Percentiles rank a stretch among this genome's conserved stretches.
phyloP scores from a whole-genome alignment of 2,329 filamentous ascomycete genomes.

The Bipolaris zeicola region DNA sequence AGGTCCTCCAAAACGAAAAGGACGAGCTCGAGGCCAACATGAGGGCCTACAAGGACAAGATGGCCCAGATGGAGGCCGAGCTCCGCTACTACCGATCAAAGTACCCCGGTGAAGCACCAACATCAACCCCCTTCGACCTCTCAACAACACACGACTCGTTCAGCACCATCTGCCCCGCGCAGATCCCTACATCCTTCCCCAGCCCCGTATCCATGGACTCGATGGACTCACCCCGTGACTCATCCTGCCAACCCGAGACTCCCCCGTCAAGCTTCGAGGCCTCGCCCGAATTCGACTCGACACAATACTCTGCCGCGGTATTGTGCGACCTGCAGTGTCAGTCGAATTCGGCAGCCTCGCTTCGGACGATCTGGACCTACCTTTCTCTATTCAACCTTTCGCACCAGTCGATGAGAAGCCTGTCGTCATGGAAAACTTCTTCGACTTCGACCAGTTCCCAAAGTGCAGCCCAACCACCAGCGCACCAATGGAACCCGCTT shows the following conservation, averaged over 20 bases:
- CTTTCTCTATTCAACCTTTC: conserved; percentile 45
- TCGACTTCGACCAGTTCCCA: conserved; percentile 50
- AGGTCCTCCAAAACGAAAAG: conserved; percentile 74
- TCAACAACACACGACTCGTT: conserved; percentile 28
- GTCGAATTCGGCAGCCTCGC: conserved; percentile 62
- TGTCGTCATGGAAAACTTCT: conserved; percentile 42
- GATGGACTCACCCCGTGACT: conserved; percentile 48
- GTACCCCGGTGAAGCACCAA: conserved; percentile 38
- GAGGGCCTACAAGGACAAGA: conserved; percentile 58
- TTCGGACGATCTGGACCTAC: conserved; percentile 43
- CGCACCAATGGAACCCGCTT: conserved; percentile 31
- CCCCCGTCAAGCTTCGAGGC: conserved; percentile 49
- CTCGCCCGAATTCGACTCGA: conserved; percentile 76
- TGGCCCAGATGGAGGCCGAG: conserved; percentile 58
- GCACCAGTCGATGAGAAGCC: conserved; percentile 49
- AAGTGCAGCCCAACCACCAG: conserved; percentile 29
- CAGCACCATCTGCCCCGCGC: conserved; percentile 45
- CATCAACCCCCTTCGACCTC: conserved; percentile 26
- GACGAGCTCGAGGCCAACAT: conserved; percentile 67
- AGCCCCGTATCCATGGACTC: conserved; percentile 47
- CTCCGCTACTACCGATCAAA: conserved; percentile 48
- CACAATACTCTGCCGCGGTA: conserved; percentile 99
- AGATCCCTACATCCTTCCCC: conserved; percentile 42
- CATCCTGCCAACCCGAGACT: conserved; percentile 47
- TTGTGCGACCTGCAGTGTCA: conserved; percentile 99